Evolutionary conservation across 139 green algal species (phyloP), one percentile per base, ranked within the genome.

Genomic region (Deuterostichococcus epilithicus): DNA sequence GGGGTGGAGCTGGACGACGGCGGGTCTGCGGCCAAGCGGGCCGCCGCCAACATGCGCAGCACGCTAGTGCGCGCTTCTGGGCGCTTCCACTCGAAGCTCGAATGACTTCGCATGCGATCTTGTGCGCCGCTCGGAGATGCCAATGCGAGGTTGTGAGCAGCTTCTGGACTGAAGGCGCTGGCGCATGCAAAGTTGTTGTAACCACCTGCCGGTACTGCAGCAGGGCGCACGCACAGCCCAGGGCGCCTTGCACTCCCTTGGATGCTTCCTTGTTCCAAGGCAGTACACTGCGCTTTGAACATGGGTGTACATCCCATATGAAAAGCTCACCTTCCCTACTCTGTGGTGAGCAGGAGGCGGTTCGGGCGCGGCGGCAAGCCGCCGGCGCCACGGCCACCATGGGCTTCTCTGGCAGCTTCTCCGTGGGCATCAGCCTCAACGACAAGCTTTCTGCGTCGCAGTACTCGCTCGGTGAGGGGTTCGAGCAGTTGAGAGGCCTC

Each of bases 381-480:
- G 75, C 68, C 13, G 47, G 68, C 28, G 75, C 47, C 8, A 47
- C 70, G 68, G 68, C 34, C 5, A 71, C 44, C 36, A 35, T 74
- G 36, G 37, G 60, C 63, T 72, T 73, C 71, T 38, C 28, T 39
- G 23, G 33, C 68, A 42, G 2, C 68, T 1, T 44, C 33, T 65
- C 58, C 60, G 35, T 72, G 39, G 63, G 36, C n/a, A 26, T 36
- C 28, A 66, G 44, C 52, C 76, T 76, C 10, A 45, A n/a, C 6
- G 67, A 66, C 68, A 75, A 80, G 22, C 35, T 80, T 0, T 70
- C 68, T 39, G 45, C 76, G 2, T 76, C 76, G 28, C 76, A 80
- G 68, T 72, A 67, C 35, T 58, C 68, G 2, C 33, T 66, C 23
- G 76, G 75, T 80, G 67, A 28, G 58, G 45, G 13, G 13, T 26